Conservation (phyloP, 306 rosid genomes). For the Rosa rugosa region DNA sequence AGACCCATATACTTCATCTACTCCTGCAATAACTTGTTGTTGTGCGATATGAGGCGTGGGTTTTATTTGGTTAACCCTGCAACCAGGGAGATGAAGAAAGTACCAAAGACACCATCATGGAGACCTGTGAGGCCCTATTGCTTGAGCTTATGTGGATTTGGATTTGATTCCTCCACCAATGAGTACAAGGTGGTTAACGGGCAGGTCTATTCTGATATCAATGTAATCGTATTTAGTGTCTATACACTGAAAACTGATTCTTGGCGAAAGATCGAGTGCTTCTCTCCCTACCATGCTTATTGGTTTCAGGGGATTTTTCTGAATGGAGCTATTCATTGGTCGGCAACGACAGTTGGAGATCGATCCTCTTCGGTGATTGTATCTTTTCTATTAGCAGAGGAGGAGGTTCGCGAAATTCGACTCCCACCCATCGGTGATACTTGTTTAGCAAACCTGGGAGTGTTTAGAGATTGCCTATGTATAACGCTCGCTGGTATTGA, state of each 20-base stretch:
- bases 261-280: background rate
- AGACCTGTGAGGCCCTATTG: background rate
- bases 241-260: background rate
- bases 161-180: background rate
- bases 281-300: background rate
- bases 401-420: background rate
- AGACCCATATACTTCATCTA: background rate
- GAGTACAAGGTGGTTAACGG: background rate
- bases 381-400: background rate
- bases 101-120: background rate
- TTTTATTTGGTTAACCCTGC: background rate
- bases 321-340: background rate
- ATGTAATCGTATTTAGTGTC: background rate
- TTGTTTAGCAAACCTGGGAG: background rate
- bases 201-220: too few species aligned
- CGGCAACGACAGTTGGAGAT: background rate
- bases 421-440: background rate
- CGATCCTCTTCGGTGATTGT: background rate
- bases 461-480: background rate
- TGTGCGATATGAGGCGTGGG: background rate
- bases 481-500: background rate
- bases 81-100: background rate
- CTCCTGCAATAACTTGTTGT: background rate
- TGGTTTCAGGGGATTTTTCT: background rate
- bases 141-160: background rate